Percentiles rank a stretch among this genome's conserved stretches.
Conservation (phyloP, 768 basidiomycete genomes). For the Termitomyces sp. region DNA sequence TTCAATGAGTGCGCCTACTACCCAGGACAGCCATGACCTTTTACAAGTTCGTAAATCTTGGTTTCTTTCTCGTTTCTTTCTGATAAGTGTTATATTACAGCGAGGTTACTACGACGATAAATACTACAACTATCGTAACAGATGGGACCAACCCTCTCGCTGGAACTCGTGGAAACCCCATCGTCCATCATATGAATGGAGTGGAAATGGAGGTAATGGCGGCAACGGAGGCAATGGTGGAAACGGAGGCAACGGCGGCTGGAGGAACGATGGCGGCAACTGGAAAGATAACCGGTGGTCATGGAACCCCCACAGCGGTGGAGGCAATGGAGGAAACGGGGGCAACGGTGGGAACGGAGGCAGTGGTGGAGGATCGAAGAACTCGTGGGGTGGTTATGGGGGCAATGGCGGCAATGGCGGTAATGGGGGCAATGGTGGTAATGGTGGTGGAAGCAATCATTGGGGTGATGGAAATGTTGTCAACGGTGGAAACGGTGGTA, state of each 20-base stretch:
- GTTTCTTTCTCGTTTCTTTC: neutral
- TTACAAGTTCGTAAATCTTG: neutral
- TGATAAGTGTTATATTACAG: neutral
- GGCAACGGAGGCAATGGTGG: neutral
- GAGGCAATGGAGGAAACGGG: neutral
- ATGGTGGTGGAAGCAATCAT: neutral
- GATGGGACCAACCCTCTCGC: neutral
- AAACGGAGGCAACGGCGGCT: neutral
- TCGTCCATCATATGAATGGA: neutral
- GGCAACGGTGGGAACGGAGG: constrained; percentile 1
- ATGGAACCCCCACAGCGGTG: neutral
- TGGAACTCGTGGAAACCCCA: neutral
- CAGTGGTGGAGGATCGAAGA: neutral
- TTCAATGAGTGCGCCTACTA: neutral
- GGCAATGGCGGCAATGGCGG: neutral
- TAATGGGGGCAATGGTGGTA: neutral
- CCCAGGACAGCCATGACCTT: neutral
- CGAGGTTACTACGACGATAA: neutral
- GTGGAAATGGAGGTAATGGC: neutral
- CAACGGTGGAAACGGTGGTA: neutral
- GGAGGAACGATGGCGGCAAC: neutral
- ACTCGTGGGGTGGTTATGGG: neutral
- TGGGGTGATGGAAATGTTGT: neutral
- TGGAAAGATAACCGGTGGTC: neutral
- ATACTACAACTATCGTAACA: neutral